Percentiles rank a stretch among this genome's conserved stretches.
Conservation (phyloP, 768 basidiomycete genomes). For the Pluteus cervinus region DNA sequence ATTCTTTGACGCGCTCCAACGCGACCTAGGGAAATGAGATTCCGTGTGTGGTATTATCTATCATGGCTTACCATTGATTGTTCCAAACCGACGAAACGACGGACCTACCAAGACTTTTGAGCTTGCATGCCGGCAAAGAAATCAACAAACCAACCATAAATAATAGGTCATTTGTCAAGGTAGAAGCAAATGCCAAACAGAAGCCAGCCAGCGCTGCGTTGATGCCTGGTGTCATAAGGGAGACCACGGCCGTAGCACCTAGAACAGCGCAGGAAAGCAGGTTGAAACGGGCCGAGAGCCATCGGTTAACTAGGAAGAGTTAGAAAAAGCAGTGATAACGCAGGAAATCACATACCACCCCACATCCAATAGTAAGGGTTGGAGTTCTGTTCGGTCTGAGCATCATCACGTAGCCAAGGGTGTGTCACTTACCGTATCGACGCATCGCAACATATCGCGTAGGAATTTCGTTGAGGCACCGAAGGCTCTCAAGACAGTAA, state of each 20-base stretch:
- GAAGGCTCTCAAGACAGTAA: conserved; percentile 65
- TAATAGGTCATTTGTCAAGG: conserved; percentile 65
- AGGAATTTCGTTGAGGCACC: conserved; percentile 85
- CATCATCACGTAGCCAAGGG: conserved; percentile 1
- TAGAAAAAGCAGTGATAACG: conserved; percentile 1
- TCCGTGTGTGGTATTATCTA: too few species aligned
- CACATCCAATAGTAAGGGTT: conserved; percentile 91
- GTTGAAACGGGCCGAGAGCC: conserved; percentile 87
- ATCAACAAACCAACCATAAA: conserved; percentile 42
- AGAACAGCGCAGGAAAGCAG: conserved; percentile 67
- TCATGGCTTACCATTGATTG: conserved; percentile 80
- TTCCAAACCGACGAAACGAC: conserved; percentile 82
- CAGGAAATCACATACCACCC: conserved; percentile 47
- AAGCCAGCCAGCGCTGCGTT: conserved; percentile 83
- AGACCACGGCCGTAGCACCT: conserved; percentile 63
- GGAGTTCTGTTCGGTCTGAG: conserved; percentile 29
- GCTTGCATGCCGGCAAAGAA: background rate
- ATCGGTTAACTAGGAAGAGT: conserved; percentile 65
- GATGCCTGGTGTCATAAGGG: conserved; percentile 64
- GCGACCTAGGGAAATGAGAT: conserved; percentile 59
- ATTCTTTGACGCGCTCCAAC: conserved; percentile 88
- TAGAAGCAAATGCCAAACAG: conserved; percentile 77
- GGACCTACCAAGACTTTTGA: conserved; percentile 33
- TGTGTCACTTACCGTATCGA: conserved; percentile 59
- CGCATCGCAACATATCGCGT: conserved; percentile 76